A percentile compares a stretch with the other conserved stretches of the same genome.
Conservation (phyloP, 2,329 filamentous ascomycete species). For the Neocatenulostroma microsporum region DNA sequence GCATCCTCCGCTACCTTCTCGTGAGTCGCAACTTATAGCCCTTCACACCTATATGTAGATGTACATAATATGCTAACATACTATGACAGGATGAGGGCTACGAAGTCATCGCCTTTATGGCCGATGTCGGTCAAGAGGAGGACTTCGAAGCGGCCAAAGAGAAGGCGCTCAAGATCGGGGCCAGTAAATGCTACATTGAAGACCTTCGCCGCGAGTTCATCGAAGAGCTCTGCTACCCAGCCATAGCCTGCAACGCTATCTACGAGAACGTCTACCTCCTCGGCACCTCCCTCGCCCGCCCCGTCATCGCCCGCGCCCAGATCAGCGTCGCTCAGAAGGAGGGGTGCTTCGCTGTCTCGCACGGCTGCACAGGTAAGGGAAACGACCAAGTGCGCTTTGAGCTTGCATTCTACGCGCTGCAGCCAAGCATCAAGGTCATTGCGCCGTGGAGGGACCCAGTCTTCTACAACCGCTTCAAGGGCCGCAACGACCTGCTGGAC, state of each 20-base stretch:
- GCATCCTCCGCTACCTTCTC: constrained; percentile 42
- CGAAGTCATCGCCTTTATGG: constrained; percentile 60
- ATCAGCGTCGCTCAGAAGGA: constrained; percentile 58
- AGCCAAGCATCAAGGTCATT: constrained; percentile 62
- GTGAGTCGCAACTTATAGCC: constrained; percentile 16
- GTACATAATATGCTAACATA: constrained; percentile 23
- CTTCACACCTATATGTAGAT: neutral
- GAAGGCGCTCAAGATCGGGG: constrained; percentile 64
- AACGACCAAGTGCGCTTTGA: constrained; percentile 62
- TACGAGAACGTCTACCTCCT: constrained; percentile 57
- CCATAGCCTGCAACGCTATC: constrained; percentile 60
- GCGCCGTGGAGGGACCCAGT: constrained; percentile 65
- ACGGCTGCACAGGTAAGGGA: constrained; percentile 57
- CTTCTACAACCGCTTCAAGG: constrained; percentile 64
- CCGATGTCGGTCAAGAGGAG: constrained; percentile 57
- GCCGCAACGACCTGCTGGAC: constrained; percentile 64
- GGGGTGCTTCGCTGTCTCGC: constrained; percentile 42
- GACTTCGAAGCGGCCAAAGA: constrained; percentile 64
- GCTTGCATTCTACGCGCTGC: constrained; percentile 52
- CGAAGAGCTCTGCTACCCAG: constrained; percentile 71
- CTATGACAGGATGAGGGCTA: constrained; percentile 44
- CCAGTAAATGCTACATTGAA: constrained; percentile 53
- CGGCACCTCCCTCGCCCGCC: constrained; percentile 53
- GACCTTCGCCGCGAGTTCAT: constrained; percentile 65
- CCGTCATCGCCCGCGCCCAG: constrained; percentile 61